Conservation (phyloP, 73 alveolate genomes). For the Urostyla sp. region DNA sequence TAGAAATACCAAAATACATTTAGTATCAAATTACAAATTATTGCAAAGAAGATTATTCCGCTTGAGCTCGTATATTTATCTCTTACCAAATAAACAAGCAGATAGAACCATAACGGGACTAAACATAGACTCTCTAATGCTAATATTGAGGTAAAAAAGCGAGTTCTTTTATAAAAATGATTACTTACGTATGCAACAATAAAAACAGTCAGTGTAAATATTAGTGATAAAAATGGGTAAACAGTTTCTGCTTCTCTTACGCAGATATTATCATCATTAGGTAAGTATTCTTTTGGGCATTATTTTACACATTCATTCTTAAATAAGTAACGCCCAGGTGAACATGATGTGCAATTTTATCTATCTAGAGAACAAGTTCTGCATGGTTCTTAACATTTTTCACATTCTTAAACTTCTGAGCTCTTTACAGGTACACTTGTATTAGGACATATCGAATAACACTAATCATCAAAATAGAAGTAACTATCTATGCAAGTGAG, state of each 20-base stretch:
- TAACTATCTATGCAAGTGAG: background rate
- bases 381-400: slow-evolving; percentile 40
- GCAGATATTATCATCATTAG: slow-evolving; percentile 40
- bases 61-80: slow-evolving; percentile 26
- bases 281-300: slow-evolving; percentile 35
- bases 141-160: background rate
- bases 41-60: slow-evolving; percentile 10
- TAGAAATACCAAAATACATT: slow-evolving; percentile 41
- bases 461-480: background rate
- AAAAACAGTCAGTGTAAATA: background rate
- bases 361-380: slow-evolving; percentile 21
- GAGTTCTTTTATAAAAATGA: slow-evolving; percentile 11
- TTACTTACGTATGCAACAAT: slow-evolving; percentile 10
- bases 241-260: slow-evolving; percentile 18
- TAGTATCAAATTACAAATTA: background rate
- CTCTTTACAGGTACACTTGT: slow-evolving; percentile 31
- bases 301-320: slow-evolving; percentile 16
- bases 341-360: slow-evolving; percentile 46
- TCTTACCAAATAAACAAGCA: slow-evolving; percentile 13
- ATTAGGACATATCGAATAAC: slow-evolving; percentile 18
- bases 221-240: slow-evolving; percentile 27
- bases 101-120: slow-evolving; percentile 31
- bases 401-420: slow-evolving; percentile 4
- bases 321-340: slow-evolving; percentile 19
- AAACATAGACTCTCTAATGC: slow-evolving; percentile 12